Percentiles rank a stretch among this genome's conserved stretches.
Conservation (phyloP, 2,329 filamentous ascomycete genomes). For the Periconia digitata region DNA sequence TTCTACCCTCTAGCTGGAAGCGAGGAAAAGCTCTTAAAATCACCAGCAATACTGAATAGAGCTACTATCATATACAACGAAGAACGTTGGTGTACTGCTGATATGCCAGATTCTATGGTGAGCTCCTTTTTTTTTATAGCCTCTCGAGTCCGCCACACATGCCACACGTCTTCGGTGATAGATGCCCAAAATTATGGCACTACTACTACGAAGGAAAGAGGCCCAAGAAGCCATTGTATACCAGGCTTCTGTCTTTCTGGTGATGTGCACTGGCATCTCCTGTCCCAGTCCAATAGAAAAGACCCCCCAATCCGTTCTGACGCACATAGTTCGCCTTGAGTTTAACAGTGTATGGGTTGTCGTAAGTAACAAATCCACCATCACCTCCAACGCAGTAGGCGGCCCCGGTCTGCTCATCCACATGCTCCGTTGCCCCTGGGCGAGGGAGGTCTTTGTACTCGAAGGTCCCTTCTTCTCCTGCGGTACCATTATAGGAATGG, state of each 20-base stretch:
- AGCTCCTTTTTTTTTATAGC: neutral
- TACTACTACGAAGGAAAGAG: constrained; percentile 41
- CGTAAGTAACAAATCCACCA: constrained; percentile 78
- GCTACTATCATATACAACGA: too few relatives aligned
- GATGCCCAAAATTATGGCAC: too few relatives aligned
- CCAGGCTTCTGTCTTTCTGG: constrained; percentile 56
- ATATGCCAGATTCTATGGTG: too few relatives aligned
- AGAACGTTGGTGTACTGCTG: too few relatives aligned
- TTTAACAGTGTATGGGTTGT: constrained; percentile 74
- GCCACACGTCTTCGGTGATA: too few relatives aligned
- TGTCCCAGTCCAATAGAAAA: constrained; percentile 83
- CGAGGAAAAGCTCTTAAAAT: too few relatives aligned
- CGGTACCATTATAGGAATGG: constrained; percentile 56
- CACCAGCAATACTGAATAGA: too few relatives aligned
- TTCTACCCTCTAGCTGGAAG: too few relatives aligned
- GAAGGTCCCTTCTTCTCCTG: constrained; percentile 68
- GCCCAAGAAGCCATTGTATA: constrained; percentile 61
- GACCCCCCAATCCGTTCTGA: constrained; percentile 69
- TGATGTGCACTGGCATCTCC: constrained; percentile 59
- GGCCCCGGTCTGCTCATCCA: constrained; percentile 68
- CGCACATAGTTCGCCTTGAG: constrained; percentile 75
- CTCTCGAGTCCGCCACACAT: neutral
- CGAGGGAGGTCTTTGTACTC: constrained; percentile 72
- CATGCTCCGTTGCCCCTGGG: constrained; percentile 62
- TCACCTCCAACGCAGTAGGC: constrained; percentile 73